phyloP scores from a whole-genome alignment of 2,329 filamentous ascomycete species.

The Aquanectria penicillioides region DNA sequence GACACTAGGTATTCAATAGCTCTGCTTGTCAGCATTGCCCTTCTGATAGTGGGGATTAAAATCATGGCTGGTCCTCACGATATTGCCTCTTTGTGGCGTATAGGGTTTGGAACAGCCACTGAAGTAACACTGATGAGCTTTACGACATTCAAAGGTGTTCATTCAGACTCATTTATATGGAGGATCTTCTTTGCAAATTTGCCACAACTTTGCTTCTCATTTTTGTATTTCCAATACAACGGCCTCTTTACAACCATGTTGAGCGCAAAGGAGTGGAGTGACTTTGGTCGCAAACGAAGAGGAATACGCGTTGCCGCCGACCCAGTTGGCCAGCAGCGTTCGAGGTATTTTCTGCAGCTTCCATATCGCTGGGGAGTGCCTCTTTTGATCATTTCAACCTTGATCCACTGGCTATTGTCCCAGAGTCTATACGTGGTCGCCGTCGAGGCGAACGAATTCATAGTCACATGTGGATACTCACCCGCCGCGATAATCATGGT shows the following conservation, averaged over 20 bases:
- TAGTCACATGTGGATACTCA: conserved; percentile 19
- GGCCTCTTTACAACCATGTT: conserved; percentile 21
- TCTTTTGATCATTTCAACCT: background rate
- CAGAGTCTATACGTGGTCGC: conserved; percentile 22
- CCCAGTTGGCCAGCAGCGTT: conserved; percentile 7
- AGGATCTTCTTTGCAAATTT: conserved; percentile 2
- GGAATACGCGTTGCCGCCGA: conserved; percentile 7
- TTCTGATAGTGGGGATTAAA: background rate
- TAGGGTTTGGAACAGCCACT: conserved; percentile 15
- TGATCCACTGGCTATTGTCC: conserved; percentile 22
- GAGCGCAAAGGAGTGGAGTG: conserved; percentile 19
- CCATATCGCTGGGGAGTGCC: conserved; percentile 19
- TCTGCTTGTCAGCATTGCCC: background rate
- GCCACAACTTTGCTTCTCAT: conserved; percentile 18
- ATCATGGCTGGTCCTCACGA: background rate
- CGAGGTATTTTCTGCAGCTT: conserved; percentile 24
- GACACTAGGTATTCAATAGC: background rate
- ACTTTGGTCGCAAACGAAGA: conserved; percentile 13
- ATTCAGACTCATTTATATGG: background rate
- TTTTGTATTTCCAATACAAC: conserved; percentile 23
- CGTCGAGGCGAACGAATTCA: background rate
- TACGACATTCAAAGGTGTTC: background rate
- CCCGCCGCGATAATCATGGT: conserved; percentile 15
- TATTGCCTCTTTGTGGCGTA: background rate
- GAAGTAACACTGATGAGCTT: conserved; percentile 2